Conservation (phyloP, 768 basidiomycete species). For the Cystofilobasidium bisporidii region DNA sequence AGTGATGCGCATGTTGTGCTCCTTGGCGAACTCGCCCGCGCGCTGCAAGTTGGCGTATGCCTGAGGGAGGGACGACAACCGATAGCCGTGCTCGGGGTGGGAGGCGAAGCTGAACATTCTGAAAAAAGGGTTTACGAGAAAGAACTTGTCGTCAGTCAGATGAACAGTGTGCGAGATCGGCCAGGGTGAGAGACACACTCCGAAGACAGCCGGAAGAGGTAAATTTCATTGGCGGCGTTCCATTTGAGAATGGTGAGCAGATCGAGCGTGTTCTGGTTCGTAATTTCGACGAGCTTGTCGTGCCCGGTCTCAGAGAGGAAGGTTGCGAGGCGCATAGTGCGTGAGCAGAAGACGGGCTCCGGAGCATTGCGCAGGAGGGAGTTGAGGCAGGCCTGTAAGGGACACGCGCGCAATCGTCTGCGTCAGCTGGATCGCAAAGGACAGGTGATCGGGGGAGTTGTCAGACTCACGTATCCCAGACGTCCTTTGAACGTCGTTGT, state of each 20-base stretch:
- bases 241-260: conserved; percentile 68
- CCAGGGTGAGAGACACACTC: conserved; percentile 40
- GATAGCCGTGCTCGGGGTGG: conserved; percentile 69
- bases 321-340: conserved; percentile 40
- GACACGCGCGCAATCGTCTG: too few species aligned
- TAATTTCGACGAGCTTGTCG: conserved; percentile 72
- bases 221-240: conserved; percentile 64
- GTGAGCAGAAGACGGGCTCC: conserved; percentile 54
- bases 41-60: conserved; percentile 52
- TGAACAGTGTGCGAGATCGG: neutral
- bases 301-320: conserved; percentile 70
- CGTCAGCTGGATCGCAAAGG: neutral
- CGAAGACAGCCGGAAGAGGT: conserved; percentile 21
- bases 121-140: conserved; percentile 63
- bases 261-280: conserved; percentile 63
- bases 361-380: conserved; percentile 60
- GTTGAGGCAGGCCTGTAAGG: conserved; percentile 63
- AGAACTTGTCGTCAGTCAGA: conserved; percentile 8
- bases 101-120: conserved; percentile 90
- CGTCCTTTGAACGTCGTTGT: conserved; percentile 31
- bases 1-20: conserved; percentile 68
- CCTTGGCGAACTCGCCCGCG: conserved; percentile 59
- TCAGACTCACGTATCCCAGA: conserved; percentile 31
- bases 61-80: conserved; percentile 50
- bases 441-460: conserved; percentile 32